phyloP scores from a whole-genome alignment of 306 rosid genomes.

The Ziziphus jujuba region DNA sequence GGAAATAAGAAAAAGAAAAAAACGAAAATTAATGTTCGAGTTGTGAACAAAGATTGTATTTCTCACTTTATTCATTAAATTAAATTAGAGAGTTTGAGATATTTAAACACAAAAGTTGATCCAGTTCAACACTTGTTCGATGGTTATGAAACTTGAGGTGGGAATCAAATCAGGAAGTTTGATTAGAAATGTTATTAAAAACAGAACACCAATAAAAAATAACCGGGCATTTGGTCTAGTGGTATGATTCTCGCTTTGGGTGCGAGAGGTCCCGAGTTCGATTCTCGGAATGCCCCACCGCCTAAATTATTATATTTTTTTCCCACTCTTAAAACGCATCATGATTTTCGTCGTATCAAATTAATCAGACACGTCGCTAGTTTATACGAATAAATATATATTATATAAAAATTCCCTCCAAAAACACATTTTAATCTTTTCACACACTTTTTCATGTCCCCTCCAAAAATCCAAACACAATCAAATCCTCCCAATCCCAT shows the following conservation, averaged over 20 bases:
- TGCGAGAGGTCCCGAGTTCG: slow-evolving; percentile 31
- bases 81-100: too few species aligned
- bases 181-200: too few species aligned
- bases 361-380: too few species aligned
- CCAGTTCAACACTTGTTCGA: not conserved
- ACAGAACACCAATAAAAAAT: too few species aligned
- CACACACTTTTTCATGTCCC: slow-evolving; percentile 1
- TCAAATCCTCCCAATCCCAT: not conserved
- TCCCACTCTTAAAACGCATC: not conserved
- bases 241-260: slow-evolving; percentile 29
- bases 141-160: not conserved
- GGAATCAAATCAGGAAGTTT: too few species aligned
- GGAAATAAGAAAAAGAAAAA: too few species aligned
- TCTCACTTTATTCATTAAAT: too few species aligned
- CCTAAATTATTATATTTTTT: not conserved
- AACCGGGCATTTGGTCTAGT: slow-evolving; percentile 23
- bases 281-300: slow-evolving; percentile 29
- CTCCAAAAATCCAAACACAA: slow-evolving; percentile 9
- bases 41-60: too few species aligned
- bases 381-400: too few species aligned
- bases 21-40: too few species aligned
- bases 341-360: too few species aligned
- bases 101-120: not conserved
- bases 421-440: not conserved
- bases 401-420: slow-evolving; percentile 36